Base-by-base conservation (phyloP, 345 rosid genomes). In the Adansonia digitata region DNA sequence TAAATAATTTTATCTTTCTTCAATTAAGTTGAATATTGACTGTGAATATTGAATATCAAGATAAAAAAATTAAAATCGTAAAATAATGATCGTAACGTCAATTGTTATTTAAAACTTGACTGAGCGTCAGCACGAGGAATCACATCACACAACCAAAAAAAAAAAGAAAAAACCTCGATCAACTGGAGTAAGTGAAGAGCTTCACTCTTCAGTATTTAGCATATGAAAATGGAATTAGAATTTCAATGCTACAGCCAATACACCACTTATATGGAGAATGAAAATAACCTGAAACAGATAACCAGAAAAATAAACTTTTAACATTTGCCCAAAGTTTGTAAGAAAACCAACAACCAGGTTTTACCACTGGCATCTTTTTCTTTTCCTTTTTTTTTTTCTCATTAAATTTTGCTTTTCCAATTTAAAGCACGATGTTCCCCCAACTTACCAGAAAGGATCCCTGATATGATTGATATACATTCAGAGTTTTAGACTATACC, bases 401-500 rank as follows among this genome's bases (percentile, higher is more conserved):
- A 6, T 24, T 26, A 12, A 57, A 26, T 57, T 55, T 22, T 24
- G 31, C 15, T 55, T 55, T 27, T n/a, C 37, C 35, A 26, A 57
- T 26, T 57, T 57, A 6, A 26, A 26, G 62, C 17, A 27, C 18
- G 18, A 27, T 57, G 35, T 57, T 9, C 63, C 35, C 17, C 53
- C 17, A 56, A 2, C 18, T n/a, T n/a, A n/a, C n/a, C n/a, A n/a
- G 20, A 4, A 31, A 52, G 17, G 24, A 76, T 66, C 31, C 46
- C 59, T 14, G 37, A n/a, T 24, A 39, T 17, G 69, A 27, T 48
- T 31, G 8, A 31, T 10, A 39, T 70, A 70, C 40, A 31, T 22
- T 60, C n/a, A n/a, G n/a, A n/a, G n/a, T n/a, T 49, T 91, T 86
- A 94, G 52, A 95, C 99, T 72, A 95, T 93, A 74, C 98, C 92